A percentile compares a stretch with the other conserved stretches of the same genome.
phyloP scores from a whole-genome alignment of 306 rosid genomes.

The Casuarina cunninghamiana region DNA sequence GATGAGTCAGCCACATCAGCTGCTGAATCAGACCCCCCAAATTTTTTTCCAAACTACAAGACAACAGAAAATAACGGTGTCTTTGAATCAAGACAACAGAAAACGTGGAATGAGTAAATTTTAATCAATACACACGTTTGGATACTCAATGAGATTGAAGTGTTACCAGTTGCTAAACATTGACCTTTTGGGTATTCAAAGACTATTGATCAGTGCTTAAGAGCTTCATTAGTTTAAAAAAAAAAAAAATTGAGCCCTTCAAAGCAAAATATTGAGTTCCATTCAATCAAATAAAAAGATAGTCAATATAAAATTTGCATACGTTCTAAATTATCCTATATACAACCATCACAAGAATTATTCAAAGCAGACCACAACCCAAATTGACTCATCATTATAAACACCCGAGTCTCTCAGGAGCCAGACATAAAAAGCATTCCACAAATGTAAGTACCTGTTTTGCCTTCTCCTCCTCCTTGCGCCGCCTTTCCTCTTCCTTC shows the following conservation, averaged over 20 bases:
- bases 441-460: slow-evolving; percentile 43
- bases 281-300: not conserved
- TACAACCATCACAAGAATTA: not conserved
- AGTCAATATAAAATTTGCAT: not conserved
- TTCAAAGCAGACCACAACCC: not conserved
- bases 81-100: not conserved
- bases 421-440: not conserved
- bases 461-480: slow-evolving; percentile 81
- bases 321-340: not conserved
- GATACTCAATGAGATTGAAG: not conserved
- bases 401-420: not conserved
- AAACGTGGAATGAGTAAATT: not conserved
- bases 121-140: not conserved
- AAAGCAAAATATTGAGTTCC: too few species aligned
- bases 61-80: not conserved
- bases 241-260: too few species aligned
- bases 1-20: not conserved
- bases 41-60: not conserved
- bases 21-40: not conserved
- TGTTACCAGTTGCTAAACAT: too few species aligned
- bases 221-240: too few species aligned
- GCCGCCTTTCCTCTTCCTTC: slow-evolving; percentile 69
- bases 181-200: too few species aligned
- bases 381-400: not conserved
- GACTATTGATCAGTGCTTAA: too few species aligned